A percentile compares a stretch with the other conserved stretches of the same genome.
Conservation (phyloP, 805 yeast species). For the Zygosaccharomyces bisporus region DNA sequence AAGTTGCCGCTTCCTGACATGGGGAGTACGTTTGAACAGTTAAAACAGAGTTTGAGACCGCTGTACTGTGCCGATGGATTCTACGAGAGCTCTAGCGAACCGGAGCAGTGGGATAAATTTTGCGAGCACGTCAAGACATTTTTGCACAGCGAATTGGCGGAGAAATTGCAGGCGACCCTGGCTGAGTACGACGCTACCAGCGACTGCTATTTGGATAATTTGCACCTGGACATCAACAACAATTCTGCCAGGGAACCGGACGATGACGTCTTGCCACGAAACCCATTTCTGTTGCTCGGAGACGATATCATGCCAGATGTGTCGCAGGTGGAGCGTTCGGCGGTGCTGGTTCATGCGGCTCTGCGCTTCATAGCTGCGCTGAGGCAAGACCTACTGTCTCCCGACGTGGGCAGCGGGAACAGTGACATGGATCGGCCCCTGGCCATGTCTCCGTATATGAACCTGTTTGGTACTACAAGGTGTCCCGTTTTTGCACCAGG, state of each 20-base stretch:
- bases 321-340: conserved; percentile 63
- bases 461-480: conserved; percentile 68
- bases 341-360: conserved; percentile 61
- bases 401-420: conserved; percentile 49
- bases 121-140: conserved; percentile 45
- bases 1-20: conserved; percentile 61
- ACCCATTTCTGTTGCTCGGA: conserved; percentile 70
- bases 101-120: conserved; percentile 35
- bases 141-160: conserved; percentile 40
- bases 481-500: conserved; percentile 39
- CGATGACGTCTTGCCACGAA: conserved; percentile 69
- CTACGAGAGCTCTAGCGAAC: conserved; percentile 29
- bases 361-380: conserved; percentile 61
- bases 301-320: conserved; percentile 68
- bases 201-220: conserved; percentile 52
- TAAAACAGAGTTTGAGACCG: conserved; percentile 57
- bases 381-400: conserved; percentile 49
- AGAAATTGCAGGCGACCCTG: conserved; percentile 52
- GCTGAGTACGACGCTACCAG: conserved; percentile 42
- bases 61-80: conserved; percentile 52
- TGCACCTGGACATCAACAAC: conserved; percentile 41
- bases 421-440: conserved; percentile 44
- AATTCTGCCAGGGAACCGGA: conserved; percentile 56
- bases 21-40: conserved; percentile 46
- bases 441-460: conserved; percentile 65